Base-by-base conservation (phyloP, 257 asterid species). In the Lantana camara region DNA sequence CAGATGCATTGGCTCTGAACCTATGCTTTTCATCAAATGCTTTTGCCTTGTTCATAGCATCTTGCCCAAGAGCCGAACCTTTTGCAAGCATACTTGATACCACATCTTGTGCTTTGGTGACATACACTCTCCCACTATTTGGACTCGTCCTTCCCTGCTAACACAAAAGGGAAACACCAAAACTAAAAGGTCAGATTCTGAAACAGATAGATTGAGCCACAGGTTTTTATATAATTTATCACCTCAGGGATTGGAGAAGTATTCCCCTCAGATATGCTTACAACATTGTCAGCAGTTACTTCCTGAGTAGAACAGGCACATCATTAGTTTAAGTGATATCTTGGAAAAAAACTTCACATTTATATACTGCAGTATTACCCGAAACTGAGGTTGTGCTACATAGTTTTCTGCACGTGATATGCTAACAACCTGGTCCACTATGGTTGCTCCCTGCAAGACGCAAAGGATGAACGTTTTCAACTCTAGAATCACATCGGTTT, bases 11-110 rank as follows among this genome's bases (percentile, higher is more conserved):
- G 71, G 99, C 99, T 19, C 83, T 82, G 77, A 90, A 73, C 63
- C 69, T 72, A 68, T 87, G 99, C 79, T 85, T 93, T 78, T 93
- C 95, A 79, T 93, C 97, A 76, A 93, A 93, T 71, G 95, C 97
- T 76, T 80, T 93, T 64, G 99, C 99, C 81, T 87, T 90, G 74
- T 74, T 93, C 72, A 93, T 77, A 45, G 97, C 99, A 77, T 90
- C 99, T 73, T 85, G 97, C 62, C 95, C 67, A 21, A 93, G 70
- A 67, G 97, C 96, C 24, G 91, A 90, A 73, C 97, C 91, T 77
- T 90, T 93, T 45, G 99, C 97, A 65, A 93, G 74, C 91, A 93
- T 66, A 77, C 52, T 93, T 15, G 99, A 81, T 30, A 93, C 94
- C 51, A 87, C 98, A 69, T 87, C 96, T 79, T 93, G 97, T 45